phyloP scores from a whole-genome alignment of 306 rosid genomes.

The Coriaria nepalensis region DNA sequence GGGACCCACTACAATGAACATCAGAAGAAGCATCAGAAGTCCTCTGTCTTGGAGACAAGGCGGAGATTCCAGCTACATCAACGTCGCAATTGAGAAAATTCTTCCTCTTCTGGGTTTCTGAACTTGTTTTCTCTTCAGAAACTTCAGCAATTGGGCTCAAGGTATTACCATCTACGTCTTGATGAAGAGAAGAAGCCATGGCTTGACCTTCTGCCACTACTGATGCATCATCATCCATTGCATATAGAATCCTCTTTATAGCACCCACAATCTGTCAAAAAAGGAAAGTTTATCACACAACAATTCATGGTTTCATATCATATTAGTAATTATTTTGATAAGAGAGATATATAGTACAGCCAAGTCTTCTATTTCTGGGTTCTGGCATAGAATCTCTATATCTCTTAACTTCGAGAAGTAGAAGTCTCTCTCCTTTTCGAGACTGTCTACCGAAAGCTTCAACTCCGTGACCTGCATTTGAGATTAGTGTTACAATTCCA shows the following conservation, averaged over 20 bases:
- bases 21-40: constrained; percentile 64
- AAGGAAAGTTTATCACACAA: neutral
- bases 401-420: constrained; percentile 83
- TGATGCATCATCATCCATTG: constrained; percentile 58
- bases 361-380: constrained; percentile 54
- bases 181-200: constrained; percentile 29
- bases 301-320: neutral
- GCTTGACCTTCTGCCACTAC: constrained; percentile 90
- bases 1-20: constrained; percentile 88
- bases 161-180: constrained; percentile 20
- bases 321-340: neutral
- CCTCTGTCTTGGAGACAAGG: constrained; percentile 74
- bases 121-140: constrained; percentile 49
- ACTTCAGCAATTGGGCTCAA: constrained; percentile 81
- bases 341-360: constrained; percentile 25
- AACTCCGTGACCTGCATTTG: constrained; percentile 64
- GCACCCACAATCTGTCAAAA: constrained; percentile 63
- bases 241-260: constrained; percentile 76
- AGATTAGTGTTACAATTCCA: constrained; percentile 1
- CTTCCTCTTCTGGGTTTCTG: constrained; percentile 78
- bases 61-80: constrained; percentile 41
- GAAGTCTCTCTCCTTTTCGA: constrained; percentile 93
- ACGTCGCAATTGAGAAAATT: constrained; percentile 44
- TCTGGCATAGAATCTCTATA: constrained; percentile 82
- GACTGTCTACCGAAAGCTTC: constrained; percentile 84